Evolutionary conservation across 257 asterid genomes (phyloP).

Genomic region (Eustoma russellianum): DNA sequence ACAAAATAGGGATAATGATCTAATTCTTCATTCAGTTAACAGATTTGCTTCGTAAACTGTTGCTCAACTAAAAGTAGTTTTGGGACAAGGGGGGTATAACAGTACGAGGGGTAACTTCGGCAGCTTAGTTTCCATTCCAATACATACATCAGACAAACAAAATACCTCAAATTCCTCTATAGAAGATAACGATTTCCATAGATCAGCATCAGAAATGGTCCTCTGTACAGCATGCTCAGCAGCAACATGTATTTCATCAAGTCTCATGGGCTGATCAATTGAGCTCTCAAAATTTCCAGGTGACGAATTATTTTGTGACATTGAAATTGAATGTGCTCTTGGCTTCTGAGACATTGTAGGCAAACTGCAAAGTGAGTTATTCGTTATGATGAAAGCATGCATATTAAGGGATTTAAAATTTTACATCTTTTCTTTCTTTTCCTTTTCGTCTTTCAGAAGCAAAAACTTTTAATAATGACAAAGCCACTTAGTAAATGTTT

Average conservation of each 20-base stretch:
- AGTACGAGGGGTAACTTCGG: too few species aligned
- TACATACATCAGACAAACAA: neutral
- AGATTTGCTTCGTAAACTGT: too few species aligned
- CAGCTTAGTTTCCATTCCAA: neutral
- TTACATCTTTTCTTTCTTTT: too few species aligned
- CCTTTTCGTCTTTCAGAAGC: too few species aligned
- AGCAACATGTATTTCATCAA: conserved; percentile 88
- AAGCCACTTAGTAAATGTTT: too few species aligned
- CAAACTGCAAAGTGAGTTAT: conserved; percentile 56
- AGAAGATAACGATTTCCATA: conserved; percentile 73
- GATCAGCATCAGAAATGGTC: conserved; percentile 62
- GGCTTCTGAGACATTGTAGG: conserved; percentile 36
- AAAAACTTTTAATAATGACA: too few species aligned
- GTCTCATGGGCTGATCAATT: conserved; percentile 87
- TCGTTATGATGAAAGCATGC: conserved; percentile 15
- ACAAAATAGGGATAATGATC: too few species aligned
- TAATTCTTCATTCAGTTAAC: too few species aligned
- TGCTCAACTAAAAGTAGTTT: too few species aligned
- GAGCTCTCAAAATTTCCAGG: conserved; percentile 78
- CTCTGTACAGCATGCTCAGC: conserved; percentile 64
- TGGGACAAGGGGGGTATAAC: too few species aligned
- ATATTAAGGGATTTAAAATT: neutral
- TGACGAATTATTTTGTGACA: conserved; percentile 82
- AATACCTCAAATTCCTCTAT: conserved; percentile 81
- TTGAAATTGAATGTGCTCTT: conserved; percentile 37